Base-by-base conservation (phyloP, 75 land plant species). In the Pinus taeda region DNA sequence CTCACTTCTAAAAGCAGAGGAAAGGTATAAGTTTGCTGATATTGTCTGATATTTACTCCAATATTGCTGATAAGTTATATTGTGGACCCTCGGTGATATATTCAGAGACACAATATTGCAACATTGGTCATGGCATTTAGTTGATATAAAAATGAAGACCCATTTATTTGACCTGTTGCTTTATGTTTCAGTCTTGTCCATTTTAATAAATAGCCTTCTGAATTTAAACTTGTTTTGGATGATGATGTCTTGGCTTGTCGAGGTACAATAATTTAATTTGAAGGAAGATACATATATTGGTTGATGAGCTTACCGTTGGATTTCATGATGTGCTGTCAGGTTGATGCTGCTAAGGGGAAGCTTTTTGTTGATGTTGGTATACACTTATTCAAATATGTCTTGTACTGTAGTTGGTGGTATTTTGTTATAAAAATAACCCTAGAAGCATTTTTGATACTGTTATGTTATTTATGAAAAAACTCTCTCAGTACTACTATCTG, bases 311-410 rank as follows among this genome's bases (percentile, higher is more conserved):
- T 64, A 15, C 60, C 21, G 11, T 8, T 21, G 17, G 18, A 60
- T 74, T 14, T 39, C 55, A 49, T 49, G 55, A 9, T 49, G 55
- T 49, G 12, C 55, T 49, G 53, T 62, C 74, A 93, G 98, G 72
- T 87, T 42, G 78, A 90, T 26, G 95, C 98, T 21, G 89, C 95
- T 15, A 76, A 89, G 76, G 84, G 81, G 57, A 96, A 87, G 76
- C 79, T 97, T 33, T 84, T 75, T 75, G 89, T 95, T 20, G 95
- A 97, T 81, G 98, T 92, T 81, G 99, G 99, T 96, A 89, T 33
- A 84, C 20, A 70, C 64, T 69, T 30, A 18, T 73, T 57, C 4
- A 45, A 39, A 29, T 42, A 26, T 73, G 0, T 57, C 18, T 56
- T n/a, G 53, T 57, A 4, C 9, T 15, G 36, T 73, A 9, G 36